A percentile compares a stretch with the other conserved stretches of the same genome.
phyloP scores from a whole-genome alignment of 164 flowering plant species.

The Umbellularia californica region DNA sequence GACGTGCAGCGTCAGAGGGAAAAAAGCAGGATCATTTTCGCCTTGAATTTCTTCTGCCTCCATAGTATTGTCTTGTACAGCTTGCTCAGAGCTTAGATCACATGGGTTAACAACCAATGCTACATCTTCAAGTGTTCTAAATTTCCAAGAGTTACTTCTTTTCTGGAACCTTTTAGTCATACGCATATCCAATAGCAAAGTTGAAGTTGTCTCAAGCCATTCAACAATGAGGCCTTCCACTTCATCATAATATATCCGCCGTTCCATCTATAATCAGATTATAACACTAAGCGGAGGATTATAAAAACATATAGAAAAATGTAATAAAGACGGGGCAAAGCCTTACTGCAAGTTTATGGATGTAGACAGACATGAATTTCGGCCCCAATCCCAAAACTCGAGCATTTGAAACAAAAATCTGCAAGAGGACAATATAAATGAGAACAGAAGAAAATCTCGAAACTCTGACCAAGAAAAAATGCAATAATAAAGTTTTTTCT shows the following conservation, averaged over 20 bases:
- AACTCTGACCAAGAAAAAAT: background rate
- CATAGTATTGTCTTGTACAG: conserved; percentile 1
- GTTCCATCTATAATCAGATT: conserved; percentile 57
- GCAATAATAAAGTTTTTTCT: background rate
- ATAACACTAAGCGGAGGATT: background rate
- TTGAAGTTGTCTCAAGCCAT: conserved; percentile 86
- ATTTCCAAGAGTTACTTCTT: conserved; percentile 41
- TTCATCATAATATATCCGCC: conserved; percentile 87
- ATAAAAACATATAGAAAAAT: background rate
- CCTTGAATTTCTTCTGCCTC: conserved; percentile 9
- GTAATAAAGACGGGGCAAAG: background rate
- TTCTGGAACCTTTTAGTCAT: conserved; percentile 29
- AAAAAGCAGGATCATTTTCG: conserved; percentile 47
- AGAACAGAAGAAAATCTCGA: background rate
- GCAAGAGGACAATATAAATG: conserved; percentile 15
- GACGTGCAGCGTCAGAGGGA: conserved; percentile 64
- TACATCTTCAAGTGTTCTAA: conserved; percentile 56
- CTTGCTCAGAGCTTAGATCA: conserved; percentile 22
- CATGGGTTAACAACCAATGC: conserved; percentile 48
- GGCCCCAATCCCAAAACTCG: conserved; percentile 91
- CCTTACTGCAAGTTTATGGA: conserved; percentile 72
- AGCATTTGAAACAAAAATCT: conserved; percentile 73
- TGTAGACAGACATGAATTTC: conserved; percentile 84
- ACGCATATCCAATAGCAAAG: conserved; percentile 53
- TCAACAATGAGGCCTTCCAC: conserved; percentile 70